These are phyloP conservation scores for Stentor roeselii DNA, from an alignment of 73 alveolate genomes.

Conservation along the genomic window DNA sequence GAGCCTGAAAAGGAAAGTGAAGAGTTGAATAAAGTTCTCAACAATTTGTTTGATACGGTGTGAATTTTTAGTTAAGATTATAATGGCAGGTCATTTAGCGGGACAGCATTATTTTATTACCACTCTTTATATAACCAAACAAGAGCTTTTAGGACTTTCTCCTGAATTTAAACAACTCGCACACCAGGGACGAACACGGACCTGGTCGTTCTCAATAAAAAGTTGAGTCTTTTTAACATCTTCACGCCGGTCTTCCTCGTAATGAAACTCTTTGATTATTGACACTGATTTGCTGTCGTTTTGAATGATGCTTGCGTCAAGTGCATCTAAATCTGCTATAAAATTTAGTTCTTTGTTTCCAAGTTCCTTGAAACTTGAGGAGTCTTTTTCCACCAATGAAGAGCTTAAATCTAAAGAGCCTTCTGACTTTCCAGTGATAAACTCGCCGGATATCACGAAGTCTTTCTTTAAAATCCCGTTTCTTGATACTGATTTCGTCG, in stretches of 20 bases:
- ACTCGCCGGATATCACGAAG: neutral
- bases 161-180: too few relatives aligned
- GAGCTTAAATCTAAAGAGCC: neutral
- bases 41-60: too few relatives aligned
- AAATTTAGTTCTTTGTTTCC: neutral
- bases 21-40: too few relatives aligned
- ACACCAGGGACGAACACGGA: neutral
- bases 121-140: too few relatives aligned
- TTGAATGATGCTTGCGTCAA: neutral
- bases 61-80: too few relatives aligned
- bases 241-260: neutral
- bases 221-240: neutral
- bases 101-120: too few relatives aligned
- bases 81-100: too few relatives aligned
- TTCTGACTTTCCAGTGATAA: neutral
- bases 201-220: neutral
- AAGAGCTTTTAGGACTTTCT: too few relatives aligned
- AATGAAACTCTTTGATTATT: neutral
- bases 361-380: neutral
- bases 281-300: constrained; percentile 1
- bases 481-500: neutral
- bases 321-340: neutral
- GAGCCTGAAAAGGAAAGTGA: too few relatives aligned
- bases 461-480: neutral
- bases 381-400: neutral